Base-by-base conservation (phyloP, 768 basidiomycete species). In the Suillus sp. region DNA sequence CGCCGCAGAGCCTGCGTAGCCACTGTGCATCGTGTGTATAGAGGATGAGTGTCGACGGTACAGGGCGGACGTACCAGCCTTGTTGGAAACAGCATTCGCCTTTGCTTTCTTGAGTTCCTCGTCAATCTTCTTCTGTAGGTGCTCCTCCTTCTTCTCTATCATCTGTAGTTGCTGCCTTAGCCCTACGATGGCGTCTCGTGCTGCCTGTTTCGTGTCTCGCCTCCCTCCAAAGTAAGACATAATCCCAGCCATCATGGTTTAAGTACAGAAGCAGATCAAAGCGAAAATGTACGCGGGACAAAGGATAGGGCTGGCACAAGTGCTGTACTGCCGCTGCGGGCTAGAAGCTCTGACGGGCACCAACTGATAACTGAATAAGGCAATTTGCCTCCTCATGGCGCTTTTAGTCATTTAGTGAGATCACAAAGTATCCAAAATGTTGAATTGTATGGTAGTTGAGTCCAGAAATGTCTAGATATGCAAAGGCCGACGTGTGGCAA, bases 71-170 rank as follows among this genome's bases (percentile, higher is more conserved):
- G 75, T 75, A 98, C 96, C 88, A 71, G 87, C 77, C 81, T 96
- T 96, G 77, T 98, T 99, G 59, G 90, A 86, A 56, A 96, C 93
- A 51, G 94, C 96, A 75, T 98, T 97, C 37, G 89, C 86, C 75
- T 85, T 90, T 18, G 97, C 97, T 80, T 93, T 96, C 84, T 88
- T 89, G 70, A 87, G 68, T 71, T 99, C 96, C 67, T 97, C 95
- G 60, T 96, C 95, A 67, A 97, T 92, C 87, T 96, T 95, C 86
- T 92, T 95, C 83, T 91, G 90, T 65, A 98, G 80, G 77, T 93
- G 84, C 76, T 99, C 96, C 81, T 98, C 97, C 83, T 96, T 98
- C 93, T 98, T 99, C 86, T 98, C 95, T 69, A 99, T 88, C 89
- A 96, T 91, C 78, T 93, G 87, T 66, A 98, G 84, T 75, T 99